Evolutionary conservation across 2,329 filamentous ascomycete genomes (phyloP).

Genomic region (Boeremia lycopersici): DNA sequence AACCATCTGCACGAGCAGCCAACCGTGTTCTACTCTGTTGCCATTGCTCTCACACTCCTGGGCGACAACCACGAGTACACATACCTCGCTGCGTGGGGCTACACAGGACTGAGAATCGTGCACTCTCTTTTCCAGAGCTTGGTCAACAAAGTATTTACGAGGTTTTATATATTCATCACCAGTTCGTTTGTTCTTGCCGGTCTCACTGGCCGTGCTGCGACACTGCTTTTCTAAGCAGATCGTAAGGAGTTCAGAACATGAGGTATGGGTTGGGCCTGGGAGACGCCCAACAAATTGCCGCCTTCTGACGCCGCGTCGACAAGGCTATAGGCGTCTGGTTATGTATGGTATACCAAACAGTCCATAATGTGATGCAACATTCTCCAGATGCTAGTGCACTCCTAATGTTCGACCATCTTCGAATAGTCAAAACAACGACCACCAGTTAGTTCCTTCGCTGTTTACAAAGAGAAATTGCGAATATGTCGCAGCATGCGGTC

Average conservation of each 20-base stretch:
- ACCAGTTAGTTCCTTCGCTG: no score
- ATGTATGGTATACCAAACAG: no score
- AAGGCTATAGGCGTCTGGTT: no score
- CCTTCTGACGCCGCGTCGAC: no score
- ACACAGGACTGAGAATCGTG: slow-evolving; percentile 12
- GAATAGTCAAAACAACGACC: no score
- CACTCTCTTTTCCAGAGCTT: slow-evolving; percentile 17
- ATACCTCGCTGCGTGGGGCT: slow-evolving; percentile 16
- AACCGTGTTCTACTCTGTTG: slow-evolving; percentile 12
- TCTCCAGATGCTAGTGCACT: no score
- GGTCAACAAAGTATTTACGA: slow-evolving; percentile 11
- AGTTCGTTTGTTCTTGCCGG: slow-evolving; percentile 12
- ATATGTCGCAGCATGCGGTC: no score
- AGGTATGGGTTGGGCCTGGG: neutral
- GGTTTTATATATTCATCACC: slow-evolving; percentile 14
- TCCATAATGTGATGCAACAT: no score
- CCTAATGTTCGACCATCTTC: no score
- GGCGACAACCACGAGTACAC: slow-evolving; percentile 16
- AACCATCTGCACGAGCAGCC: slow-evolving; percentile 17
- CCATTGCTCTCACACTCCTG: slow-evolving; percentile 9
- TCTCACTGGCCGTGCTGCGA: slow-evolving; percentile 11
- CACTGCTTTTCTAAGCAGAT: slow-evolving; percentile 4
- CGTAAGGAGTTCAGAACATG: neutral
- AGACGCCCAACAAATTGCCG: neutral
- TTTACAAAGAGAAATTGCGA: no score